Conservation (phyloP, 768 basidiomycete species). For the Rubroboletus pulcherrimus region DNA sequence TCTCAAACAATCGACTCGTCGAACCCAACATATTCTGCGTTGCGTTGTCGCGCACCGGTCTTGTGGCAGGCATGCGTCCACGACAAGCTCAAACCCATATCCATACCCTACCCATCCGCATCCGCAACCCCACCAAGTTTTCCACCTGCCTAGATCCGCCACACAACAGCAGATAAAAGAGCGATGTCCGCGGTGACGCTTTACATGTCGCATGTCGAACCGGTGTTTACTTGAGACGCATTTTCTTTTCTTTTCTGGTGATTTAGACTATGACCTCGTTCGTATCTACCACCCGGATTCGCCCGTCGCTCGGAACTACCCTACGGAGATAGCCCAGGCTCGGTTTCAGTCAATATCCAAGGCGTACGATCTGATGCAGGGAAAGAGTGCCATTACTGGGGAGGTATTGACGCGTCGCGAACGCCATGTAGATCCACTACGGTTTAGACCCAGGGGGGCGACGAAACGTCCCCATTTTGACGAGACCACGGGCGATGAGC, state of each 20-base stretch:
- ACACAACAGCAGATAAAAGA: slow-evolving; percentile 52
- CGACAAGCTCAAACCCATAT: slow-evolving; percentile 32
- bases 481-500: slow-evolving; percentile 46
- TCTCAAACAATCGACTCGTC: slow-evolving; percentile 3
- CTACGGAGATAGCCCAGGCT: slow-evolving; percentile 51
- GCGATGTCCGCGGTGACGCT: slow-evolving; percentile 42
- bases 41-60: not conserved
- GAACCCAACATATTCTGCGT: slow-evolving; percentile 5
- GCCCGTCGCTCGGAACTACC: slow-evolving; percentile 36
- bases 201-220: not conserved
- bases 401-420: slow-evolving; percentile 15
- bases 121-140: slow-evolving; percentile 61
- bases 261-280: slow-evolving; percentile 73
- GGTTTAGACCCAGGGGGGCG: slow-evolving; percentile 35
- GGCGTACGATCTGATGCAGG: slow-evolving; percentile 64
- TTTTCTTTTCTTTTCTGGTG: not conserved
- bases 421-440: slow-evolving; percentile 35
- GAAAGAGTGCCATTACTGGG: slow-evolving; percentile 34
- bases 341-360: slow-evolving; percentile 66
- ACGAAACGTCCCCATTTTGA: slow-evolving; percentile 44
- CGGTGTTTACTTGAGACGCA: not conserved
- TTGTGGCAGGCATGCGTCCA: slow-evolving; percentile 16
- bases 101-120: slow-evolving; percentile 49
- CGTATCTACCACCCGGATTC: slow-evolving; percentile 79
- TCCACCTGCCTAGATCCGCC: slow-evolving; percentile 54